Evolutionary conservation across 1,284 basidiomycete species (phyloP), one percentile per base, ranked within the genome.

Genomic region (Microbotryum lychnidis-dioicae): DNA sequence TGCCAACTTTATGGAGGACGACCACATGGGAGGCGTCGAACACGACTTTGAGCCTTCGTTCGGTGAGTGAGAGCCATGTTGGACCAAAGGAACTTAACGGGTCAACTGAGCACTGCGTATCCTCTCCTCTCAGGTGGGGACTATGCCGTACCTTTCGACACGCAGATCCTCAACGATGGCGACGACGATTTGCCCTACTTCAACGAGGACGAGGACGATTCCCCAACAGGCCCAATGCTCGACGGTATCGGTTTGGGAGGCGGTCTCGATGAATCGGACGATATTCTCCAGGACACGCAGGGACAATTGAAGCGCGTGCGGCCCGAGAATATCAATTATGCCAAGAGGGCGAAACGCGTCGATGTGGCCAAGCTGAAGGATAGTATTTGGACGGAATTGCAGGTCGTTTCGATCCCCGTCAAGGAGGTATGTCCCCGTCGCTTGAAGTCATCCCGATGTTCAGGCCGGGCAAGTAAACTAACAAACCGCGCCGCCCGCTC

Each of bases 301-400:
- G 85, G 87, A 23, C 84, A 87, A 71, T 82, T 86, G 48, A 84
- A 87, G 57, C 84, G 89, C 12, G 84, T 90, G 48, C 81, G 85
- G 63, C 92, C 92, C 2, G 89, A 97, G 73, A 84, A 84, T 65
- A 91, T 99, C 70, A 91, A 93, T 70, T 97, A 96, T 72, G 87
- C 93, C 5, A 96, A 94, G 77, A 85, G 89, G 60, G 94, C 96
- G 3, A 98, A 97, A 79, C 81, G 93, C 50, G 93, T 99, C 31
- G 96, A 98, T 73, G 92, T 99, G 53, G 84, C 92, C 73, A 90
- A 87, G 76, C 80, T 99, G 70, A 99, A 98, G 78, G 96, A 98
- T 66, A 96, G 92, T 72, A 97, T 98, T 60, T 99, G 94, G 94
- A 87, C 83, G 72, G 88, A 89, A 7, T 77, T 97, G 46, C 86